A percentile compares a stretch with the other conserved stretches of the same genome.
Evolutionary conservation across 345 rosid genomes (phyloP).

Genomic region (Trapa incisa): DNA sequence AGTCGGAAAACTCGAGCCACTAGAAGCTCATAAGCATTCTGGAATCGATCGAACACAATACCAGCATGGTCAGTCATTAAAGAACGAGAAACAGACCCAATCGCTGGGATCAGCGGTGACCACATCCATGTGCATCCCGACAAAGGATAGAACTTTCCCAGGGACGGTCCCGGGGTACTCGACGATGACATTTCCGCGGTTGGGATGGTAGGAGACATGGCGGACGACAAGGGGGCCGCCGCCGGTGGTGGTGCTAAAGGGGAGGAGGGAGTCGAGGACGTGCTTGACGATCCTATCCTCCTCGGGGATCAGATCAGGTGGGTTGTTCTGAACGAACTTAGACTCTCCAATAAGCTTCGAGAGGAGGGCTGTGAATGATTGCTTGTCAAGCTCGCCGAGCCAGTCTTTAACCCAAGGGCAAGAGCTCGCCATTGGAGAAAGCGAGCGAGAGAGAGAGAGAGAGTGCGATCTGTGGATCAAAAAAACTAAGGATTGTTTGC

Average conservation of each 20-base stretch:
- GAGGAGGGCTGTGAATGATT: conserved; percentile 51
- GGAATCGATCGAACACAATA: neutral
- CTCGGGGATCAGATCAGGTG: conserved; percentile 82
- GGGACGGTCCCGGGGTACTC: conserved; percentile 91
- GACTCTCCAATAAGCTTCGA: conserved; percentile 74
- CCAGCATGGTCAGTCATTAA: neutral
- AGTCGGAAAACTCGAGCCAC: neutral
- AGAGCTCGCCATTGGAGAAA: conserved; percentile 6
- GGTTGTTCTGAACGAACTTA: conserved; percentile 73
- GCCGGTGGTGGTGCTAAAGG: conserved; percentile 65
- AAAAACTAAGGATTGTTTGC: too few relatives aligned
- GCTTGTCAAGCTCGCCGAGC: conserved; percentile 54
- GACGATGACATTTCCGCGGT: conserved; percentile 86
- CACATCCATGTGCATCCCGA: conserved; percentile 99
- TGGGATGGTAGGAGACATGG: conserved; percentile 58
- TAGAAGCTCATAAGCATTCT: neutral
- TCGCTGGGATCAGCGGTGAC: conserved; percentile 92
- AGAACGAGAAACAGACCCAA: conserved; percentile 37
- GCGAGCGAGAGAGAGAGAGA: neutral
- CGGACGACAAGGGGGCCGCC: conserved; percentile 71
- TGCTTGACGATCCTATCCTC: conserved; percentile 80
- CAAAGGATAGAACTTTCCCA: conserved; percentile 84
- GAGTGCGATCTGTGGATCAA: too few relatives aligned
- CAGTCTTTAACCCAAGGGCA: conserved; percentile 19
- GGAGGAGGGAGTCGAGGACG: conserved; percentile 60